Conservation (phyloP, 805 yeast genomes). For the Grigorovia transvaalensis region DNA sequence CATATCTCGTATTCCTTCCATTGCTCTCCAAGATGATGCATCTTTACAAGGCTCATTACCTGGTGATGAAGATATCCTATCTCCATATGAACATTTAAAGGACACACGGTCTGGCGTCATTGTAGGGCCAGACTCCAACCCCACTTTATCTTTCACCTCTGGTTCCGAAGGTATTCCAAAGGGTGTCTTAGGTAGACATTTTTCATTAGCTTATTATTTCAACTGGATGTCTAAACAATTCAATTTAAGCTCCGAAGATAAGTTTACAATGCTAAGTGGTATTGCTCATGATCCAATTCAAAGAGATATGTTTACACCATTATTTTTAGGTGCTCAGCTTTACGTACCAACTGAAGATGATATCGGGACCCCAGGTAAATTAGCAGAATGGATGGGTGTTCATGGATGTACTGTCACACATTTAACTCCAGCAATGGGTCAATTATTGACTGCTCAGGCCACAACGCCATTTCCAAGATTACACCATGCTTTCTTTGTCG, state of each 20-base stretch:
- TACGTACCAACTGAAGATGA: slow-evolving; percentile 94
- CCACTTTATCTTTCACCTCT: slow-evolving; percentile 91
- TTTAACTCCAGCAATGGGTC: slow-evolving; percentile 99
- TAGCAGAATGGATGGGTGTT: slow-evolving; percentile 94
- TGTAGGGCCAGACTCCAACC: slow-evolving; percentile 97
- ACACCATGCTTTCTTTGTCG: slow-evolving; percentile 96
- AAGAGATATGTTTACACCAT: slow-evolving; percentile 97
- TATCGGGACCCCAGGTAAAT: slow-evolving; percentile 95
- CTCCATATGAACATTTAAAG: slow-evolving; percentile 35
- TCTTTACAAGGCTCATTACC: slow-evolving; percentile 44
- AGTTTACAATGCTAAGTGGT: slow-evolving; percentile 95
- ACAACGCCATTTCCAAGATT: slow-evolving; percentile 71
- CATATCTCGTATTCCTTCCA: slow-evolving; percentile 60
- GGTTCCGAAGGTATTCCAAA: slow-evolving; percentile 98
- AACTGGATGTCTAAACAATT: slow-evolving; percentile 96
- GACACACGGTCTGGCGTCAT: slow-evolving; percentile 69
- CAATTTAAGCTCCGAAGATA: slow-evolving; percentile 65
- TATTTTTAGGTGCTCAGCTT: slow-evolving; percentile 87
- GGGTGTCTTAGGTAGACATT: slow-evolving; percentile 97
- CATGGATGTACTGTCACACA: slow-evolving; percentile 93
- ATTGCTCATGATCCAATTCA: slow-evolving; percentile 99
- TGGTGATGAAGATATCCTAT: slow-evolving; percentile 39
- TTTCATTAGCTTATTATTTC: slow-evolving; percentile 91
- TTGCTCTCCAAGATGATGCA: slow-evolving; percentile 73
- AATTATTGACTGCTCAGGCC: slow-evolving; percentile 90